Base-by-base conservation (phyloP, 164 flowering plant genomes). In the Echeveria elegans region DNA sequence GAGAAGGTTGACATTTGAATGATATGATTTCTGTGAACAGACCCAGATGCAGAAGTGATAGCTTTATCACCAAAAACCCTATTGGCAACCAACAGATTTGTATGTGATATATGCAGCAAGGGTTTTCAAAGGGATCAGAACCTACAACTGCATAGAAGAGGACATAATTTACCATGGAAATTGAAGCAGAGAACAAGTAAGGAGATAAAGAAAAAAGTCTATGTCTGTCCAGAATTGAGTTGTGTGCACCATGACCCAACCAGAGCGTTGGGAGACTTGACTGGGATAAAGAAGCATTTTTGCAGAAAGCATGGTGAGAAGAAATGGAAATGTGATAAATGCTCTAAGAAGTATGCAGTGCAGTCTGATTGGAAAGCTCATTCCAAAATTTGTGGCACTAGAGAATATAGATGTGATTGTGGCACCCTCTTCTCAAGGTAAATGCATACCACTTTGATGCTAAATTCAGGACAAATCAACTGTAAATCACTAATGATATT, bases 301-400 rank as follows among this genome's bases (percentile, higher is more conserved):
- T 56, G 61, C 61, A 56, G 61, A 56, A 56, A 56, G 61, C 61
- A 56, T 56, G 61, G 61, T 56, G 61, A 56, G 61, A 56, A 56
- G 32, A 56, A 56, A 56, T 56, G 61, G 61, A 56, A 56, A 56
- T 56, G 61, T 28, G 61, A 56, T 56, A 56, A 56, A 56, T 56
- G 61, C 32, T 56, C 32, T 2, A 56, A 56, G 61, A 56, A 56
- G 32, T 56, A 56, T 56, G 61, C 61, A 11, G 61, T 56, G 4
- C 61, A 56, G 61, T 56, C 61, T 14, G 61, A 56, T 28, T 56
- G 61, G 61, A 56, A 56, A 56, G 61, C 61, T 56, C 61, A 56
- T 28, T 56, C 61, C 61, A 56, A 28, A 56, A 56, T 56, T 23
- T 56, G 61, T 56, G 61, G 61, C 61, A 56, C 61, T 28, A 56